Evolutionary conservation across 176 grass and related monocot species (phyloP).

Genomic region (Areca catechu): DNA sequence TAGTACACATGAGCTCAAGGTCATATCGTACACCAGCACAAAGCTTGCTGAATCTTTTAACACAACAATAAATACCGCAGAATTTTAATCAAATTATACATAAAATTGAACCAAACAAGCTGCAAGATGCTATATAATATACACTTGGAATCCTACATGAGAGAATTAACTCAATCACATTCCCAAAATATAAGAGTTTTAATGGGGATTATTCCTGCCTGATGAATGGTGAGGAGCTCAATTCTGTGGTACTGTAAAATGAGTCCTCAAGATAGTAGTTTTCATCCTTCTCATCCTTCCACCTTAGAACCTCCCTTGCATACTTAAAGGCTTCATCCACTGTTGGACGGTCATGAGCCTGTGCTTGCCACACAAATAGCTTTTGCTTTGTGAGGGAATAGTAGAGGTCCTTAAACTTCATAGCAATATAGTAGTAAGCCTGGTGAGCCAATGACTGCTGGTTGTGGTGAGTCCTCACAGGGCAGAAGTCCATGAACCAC

Average conservation of each 20-base stretch:
- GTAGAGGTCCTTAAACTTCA: conserved; percentile 90
- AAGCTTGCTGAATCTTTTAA: too few species aligned
- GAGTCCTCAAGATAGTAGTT: conserved; percentile 59
- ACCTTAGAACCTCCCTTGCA: conserved; percentile 70
- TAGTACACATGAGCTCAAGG: too few species aligned
- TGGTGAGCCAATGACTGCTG: conserved; percentile 78
- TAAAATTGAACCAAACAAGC: too few species aligned
- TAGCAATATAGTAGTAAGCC: conserved; percentile 81
- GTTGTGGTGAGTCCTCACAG: conserved; percentile 63
- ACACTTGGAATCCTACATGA: too few species aligned
- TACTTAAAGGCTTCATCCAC: conserved; percentile 81
- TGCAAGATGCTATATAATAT: too few species aligned
- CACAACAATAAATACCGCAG: too few species aligned
- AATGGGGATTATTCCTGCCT: conserved; percentile 41
- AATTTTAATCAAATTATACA: too few species aligned
- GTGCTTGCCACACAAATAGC: conserved; percentile 86
- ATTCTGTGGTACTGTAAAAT: conserved; percentile 83
- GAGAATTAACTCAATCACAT: too few species aligned
- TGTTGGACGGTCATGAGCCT: conserved; percentile 43
- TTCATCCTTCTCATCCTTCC: conserved; percentile 76
- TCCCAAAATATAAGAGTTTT: too few species aligned
- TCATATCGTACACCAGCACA: too few species aligned
- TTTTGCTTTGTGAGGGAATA: conserved; percentile 44
- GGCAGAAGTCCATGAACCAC: conserved; percentile 82
- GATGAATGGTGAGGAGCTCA: conserved; percentile 70